phyloP scores from a whole-genome alignment of 192 early-diverging fungal genomes.

The Coemansia guatemalensis region DNA sequence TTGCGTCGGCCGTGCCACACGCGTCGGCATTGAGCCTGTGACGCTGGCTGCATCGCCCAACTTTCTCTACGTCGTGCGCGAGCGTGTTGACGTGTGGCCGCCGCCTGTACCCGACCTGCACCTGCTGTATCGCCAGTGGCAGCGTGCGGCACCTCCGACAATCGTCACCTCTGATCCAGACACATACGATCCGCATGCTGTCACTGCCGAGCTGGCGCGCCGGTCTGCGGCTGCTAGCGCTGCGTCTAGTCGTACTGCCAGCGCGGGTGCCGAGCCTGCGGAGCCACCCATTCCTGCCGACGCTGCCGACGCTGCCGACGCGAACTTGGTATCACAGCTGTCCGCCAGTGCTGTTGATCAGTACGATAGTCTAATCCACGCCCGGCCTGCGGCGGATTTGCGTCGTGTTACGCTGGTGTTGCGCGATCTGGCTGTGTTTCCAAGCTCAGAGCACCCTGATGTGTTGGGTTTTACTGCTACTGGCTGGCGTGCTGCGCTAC shows the following conservation, averaged over 20 bases:
- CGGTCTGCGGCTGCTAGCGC: conserved; percentile 30
- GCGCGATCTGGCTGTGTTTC: not conserved
- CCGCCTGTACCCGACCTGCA: conserved; percentile 49
- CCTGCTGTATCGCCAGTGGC: conserved; percentile 45
- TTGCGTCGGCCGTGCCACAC: conserved; percentile 30
- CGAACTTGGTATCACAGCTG: conserved; percentile 6
- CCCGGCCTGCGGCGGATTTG: conserved; percentile 35
- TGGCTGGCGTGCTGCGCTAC: conserved; percentile 46
- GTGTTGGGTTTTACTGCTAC: conserved; percentile 30
- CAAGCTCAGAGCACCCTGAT: not conserved
- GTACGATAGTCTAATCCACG: conserved; percentile 36
- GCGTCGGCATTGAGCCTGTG: conserved; percentile 25
- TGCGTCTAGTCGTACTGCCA: conserved; percentile 17
- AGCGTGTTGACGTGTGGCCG: conserved; percentile 56
- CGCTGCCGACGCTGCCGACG: conserved; percentile 7
- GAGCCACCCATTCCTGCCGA: not conserved
- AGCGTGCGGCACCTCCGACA: conserved; percentile 37
- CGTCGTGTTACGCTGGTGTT: conserved; percentile 25
- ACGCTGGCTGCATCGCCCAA: conserved; percentile 45
- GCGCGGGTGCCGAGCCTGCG: not conserved
- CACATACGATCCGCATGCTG: conserved; percentile 38
- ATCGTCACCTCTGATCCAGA: conserved; percentile 51
- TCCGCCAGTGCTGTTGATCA: conserved; percentile 20
- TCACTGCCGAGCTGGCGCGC: conserved; percentile 35
- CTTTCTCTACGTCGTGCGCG: conserved; percentile 51